These are phyloP conservation scores for Wickerhamomyces sp. DNA, from an alignment of 1,139 yeast genomes.

Conservation along the genomic window DNA sequence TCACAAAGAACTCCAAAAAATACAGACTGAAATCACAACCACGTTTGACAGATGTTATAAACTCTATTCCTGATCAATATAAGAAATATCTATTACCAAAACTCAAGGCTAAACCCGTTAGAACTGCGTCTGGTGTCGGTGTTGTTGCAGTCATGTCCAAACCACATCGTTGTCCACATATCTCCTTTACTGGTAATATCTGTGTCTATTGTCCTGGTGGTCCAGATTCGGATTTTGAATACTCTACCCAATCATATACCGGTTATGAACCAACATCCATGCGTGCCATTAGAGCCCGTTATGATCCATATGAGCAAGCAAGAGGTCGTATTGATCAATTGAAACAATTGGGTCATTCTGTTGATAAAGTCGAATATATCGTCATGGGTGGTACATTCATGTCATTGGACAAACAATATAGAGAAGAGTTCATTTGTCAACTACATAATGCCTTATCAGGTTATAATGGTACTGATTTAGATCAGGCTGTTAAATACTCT, in stretches of 20 bases:
- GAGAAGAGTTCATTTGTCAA: slow-evolving; percentile 84
- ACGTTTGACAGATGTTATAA: slow-evolving; percentile 86
- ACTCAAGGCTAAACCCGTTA: slow-evolving; percentile 93
- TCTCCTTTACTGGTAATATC: slow-evolving; percentile 96
- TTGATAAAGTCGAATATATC: slow-evolving; percentile 95
- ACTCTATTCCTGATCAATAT: slow-evolving; percentile 94
- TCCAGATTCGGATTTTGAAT: slow-evolving; percentile 97
- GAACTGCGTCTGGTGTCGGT: slow-evolving; percentile 98
- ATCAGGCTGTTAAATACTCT: slow-evolving; percentile 85
- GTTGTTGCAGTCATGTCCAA: slow-evolving; percentile 99
- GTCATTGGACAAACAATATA: slow-evolving; percentile 85
- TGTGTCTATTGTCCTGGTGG: slow-evolving; percentile 99
- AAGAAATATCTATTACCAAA: slow-evolving; percentile 89
- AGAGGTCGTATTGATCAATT: slow-evolving; percentile 96
- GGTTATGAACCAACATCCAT: slow-evolving; percentile 99
- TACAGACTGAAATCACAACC: slow-evolving; percentile 92
- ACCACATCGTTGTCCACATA: slow-evolving; percentile 98
- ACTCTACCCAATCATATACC: slow-evolving; percentile 95
- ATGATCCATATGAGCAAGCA: slow-evolving; percentile 98
- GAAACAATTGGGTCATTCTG: slow-evolving; percentile 91
- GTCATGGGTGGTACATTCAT: slow-evolving; percentile 99
- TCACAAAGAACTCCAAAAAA: slow-evolving; percentile 80
- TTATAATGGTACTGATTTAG: slow-evolving; percentile 78
- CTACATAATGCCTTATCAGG: slow-evolving; percentile 95
- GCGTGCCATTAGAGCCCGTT: slow-evolving; percentile 97